phyloP scores from a whole-genome alignment of 192 early-diverging fungal species.

The Polychytrium aggregatum region DNA sequence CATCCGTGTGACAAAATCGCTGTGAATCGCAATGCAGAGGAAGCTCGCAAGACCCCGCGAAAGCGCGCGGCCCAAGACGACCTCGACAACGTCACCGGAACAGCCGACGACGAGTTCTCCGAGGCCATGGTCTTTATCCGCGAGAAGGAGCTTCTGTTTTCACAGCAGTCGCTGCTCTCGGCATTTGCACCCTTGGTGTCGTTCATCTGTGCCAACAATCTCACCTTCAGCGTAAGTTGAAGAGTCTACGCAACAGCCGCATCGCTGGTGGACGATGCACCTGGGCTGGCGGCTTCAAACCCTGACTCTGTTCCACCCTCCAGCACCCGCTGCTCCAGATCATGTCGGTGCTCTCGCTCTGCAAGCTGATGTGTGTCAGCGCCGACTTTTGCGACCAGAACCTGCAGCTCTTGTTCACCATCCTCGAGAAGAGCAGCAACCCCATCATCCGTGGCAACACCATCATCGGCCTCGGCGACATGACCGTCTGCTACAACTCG shows the following conservation, averaged over 20 bases:
- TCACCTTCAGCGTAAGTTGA: constrained; percentile 68
- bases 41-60: constrained; percentile 7
- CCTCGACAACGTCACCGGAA: constrained; percentile 84
- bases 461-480: constrained; percentile 95
- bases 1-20: no score
- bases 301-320: neutral
- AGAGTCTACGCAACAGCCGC: no score
- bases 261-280: constrained; percentile 6
- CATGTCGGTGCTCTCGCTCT: constrained; percentile 73
- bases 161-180: constrained; percentile 60
- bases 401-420: constrained; percentile 80
- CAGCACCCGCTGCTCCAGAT: constrained; percentile 80
- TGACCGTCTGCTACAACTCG: constrained; percentile 94
- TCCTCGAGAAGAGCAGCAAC: constrained; percentile 73
- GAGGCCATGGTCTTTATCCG: constrained; percentile 78
- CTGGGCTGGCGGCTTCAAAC: neutral
- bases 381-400: constrained; percentile 89
- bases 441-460: constrained; percentile 87
- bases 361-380: constrained; percentile 96
- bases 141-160: constrained; percentile 84
- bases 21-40: constrained; percentile 2
- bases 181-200: constrained; percentile 72
- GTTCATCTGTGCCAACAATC: constrained; percentile 71
- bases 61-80: constrained; percentile 48
- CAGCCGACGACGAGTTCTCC: constrained; percentile 90